phyloP scores from a whole-genome alignment of 75 land plant genomes.

The Gnetum montanum region DNA sequence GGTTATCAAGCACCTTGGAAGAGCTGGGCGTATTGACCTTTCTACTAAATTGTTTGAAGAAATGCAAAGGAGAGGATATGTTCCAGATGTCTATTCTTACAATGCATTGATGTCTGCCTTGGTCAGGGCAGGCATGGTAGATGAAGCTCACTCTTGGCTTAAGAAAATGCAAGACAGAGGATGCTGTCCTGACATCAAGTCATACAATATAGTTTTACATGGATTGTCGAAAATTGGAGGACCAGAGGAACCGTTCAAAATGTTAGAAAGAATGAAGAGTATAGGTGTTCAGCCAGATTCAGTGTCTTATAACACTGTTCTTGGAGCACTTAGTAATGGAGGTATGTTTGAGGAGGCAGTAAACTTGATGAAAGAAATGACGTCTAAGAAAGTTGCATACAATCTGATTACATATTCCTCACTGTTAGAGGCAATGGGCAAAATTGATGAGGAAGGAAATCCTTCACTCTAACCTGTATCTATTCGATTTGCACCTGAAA shows the following conservation, averaged over 20 bases:
- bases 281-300: constrained; percentile 57
- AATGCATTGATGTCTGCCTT: constrained; percentile 69
- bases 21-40: constrained; percentile 35
- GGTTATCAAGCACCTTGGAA: constrained; percentile 68
- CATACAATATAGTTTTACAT: constrained; percentile 50
- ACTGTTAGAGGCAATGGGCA: constrained; percentile 64
- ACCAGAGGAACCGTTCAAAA: constrained; percentile 41
- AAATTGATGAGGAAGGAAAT: constrained; percentile 26
- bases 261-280: constrained; percentile 44
- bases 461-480: too few relatives aligned
- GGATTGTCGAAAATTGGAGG: constrained; percentile 46
- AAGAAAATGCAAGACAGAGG: constrained; percentile 58
- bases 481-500: too few relatives aligned
- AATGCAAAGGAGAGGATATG: constrained; percentile 52
- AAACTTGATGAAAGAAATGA: constrained; percentile 69
- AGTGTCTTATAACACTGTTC: constrained; percentile 73
- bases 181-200: constrained; percentile 43
- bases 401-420: constrained; percentile 61
- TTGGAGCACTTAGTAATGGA: constrained; percentile 58
- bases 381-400: constrained; percentile 40
- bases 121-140: constrained; percentile 49
- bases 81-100: constrained; percentile 62
- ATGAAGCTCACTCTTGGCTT: constrained; percentile 56
- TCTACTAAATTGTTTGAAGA: constrained; percentile 58
- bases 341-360: constrained; percentile 76